Percentiles rank a stretch among this genome's conserved stretches.
phyloP scores from a whole-genome alignment of 169 alveolate species.

The Perkinsus olseni region DNA sequence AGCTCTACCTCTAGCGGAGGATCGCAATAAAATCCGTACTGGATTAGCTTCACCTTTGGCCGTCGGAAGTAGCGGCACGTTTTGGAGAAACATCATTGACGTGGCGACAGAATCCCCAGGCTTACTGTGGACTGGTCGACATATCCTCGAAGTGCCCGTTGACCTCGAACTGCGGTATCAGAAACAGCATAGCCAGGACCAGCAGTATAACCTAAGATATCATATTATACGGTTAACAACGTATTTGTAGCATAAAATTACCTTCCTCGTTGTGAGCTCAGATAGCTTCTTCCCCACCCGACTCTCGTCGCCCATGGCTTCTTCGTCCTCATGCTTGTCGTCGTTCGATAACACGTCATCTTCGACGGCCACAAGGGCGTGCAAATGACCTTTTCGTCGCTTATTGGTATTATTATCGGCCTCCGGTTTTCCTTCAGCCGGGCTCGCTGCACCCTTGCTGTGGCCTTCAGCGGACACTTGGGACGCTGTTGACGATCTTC shows the following conservation, averaged over 20 bases:
- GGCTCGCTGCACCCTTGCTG: neutral
- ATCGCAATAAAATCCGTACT: too few relatives aligned
- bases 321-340: neutral
- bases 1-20: too few relatives aligned
- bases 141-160: neutral
- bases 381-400: too few relatives aligned
- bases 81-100: too few relatives aligned
- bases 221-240: neutral
- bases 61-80: too few relatives aligned
- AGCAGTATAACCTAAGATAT: constrained; percentile 35
- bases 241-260: constrained; percentile 15
- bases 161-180: constrained; percentile 48
- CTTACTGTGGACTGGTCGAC: constrained; percentile 14
- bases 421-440: neutral
- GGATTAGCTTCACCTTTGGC: too few relatives aligned
- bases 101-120: constrained; percentile 29
- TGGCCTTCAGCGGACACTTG: neutral
- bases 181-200: constrained; percentile 49
- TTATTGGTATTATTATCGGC: neutral
- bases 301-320: constrained; percentile 30
- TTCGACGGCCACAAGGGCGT: too few relatives aligned
- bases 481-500: too few relatives aligned
- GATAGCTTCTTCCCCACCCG: constrained; percentile 66
- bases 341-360: too few relatives aligned
- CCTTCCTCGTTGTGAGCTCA: constrained; percentile 68